phyloP scores from a whole-genome alignment of 768 basidiomycete genomes.

The Suillus cothurnatus region DNA sequence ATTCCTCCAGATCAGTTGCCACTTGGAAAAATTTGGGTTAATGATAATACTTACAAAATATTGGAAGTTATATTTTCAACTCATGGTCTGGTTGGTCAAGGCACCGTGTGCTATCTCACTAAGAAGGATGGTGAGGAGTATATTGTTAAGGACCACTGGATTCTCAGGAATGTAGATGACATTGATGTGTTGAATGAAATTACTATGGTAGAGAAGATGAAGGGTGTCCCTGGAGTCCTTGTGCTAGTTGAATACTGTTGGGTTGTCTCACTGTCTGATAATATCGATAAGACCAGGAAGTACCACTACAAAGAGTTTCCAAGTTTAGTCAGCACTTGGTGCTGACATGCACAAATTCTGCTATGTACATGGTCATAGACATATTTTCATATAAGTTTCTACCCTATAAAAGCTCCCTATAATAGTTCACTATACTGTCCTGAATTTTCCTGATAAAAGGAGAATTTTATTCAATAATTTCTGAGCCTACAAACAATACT shows the following conservation, averaged over 20 bases:
- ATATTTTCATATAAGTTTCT: no score
- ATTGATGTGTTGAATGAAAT: slow-evolving; percentile 10
- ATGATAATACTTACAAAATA: not conserved
- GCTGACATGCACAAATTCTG: no score
- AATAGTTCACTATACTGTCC: no score
- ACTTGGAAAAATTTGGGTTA: not conserved
- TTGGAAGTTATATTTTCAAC: not conserved
- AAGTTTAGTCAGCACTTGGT: no score
- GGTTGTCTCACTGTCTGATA: no score
- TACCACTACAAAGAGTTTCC: no score
- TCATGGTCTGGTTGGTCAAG: not conserved
- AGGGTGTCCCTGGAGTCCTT: slow-evolving; percentile 5
- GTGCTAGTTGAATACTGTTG: not conserved
- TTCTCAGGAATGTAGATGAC: not conserved
- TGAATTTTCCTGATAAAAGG: no score
- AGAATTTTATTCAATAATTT: no score
- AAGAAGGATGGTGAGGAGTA: not conserved
- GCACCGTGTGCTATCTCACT: not conserved
- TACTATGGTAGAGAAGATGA: slow-evolving; percentile 9
- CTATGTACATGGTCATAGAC: no score
- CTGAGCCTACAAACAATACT: no score
- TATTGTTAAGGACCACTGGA: slow-evolving; percentile 11
- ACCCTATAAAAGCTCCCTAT: no score
- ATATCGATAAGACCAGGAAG: no score
- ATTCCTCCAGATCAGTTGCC: not conserved